phyloP scores from a whole-genome alignment of 2,329 filamentous ascomycete species.

The Pezicula neosporulosa region DNA sequence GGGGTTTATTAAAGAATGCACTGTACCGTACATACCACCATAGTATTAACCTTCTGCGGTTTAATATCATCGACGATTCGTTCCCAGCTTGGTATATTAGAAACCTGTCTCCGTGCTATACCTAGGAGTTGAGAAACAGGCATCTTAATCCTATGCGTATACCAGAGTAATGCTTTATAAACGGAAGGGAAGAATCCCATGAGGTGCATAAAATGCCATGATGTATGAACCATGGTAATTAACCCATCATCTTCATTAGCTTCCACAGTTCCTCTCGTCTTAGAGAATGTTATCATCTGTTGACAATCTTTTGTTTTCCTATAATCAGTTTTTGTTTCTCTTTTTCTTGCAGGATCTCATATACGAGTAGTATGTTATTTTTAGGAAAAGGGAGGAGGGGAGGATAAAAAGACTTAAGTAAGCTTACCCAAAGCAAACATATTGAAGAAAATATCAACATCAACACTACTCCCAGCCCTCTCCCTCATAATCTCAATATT shows the following conservation, averaged over 20 bases:
- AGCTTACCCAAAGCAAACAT: constrained; percentile 6
- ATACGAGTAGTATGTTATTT: too few relatives aligned
- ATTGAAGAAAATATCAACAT: constrained; percentile 10
- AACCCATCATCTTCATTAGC: constrained; percentile 5
- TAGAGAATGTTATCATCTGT: constrained; percentile 6
- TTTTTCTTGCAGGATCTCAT: too few relatives aligned
- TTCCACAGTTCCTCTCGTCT: constrained; percentile 7
- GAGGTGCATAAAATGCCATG: constrained; percentile 10
- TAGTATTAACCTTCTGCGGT: background rate
- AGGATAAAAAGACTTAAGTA: too few relatives aligned
- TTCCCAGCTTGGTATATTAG: background rate
- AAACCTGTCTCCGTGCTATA: constrained; percentile 1
- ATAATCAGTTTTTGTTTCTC: too few relatives aligned
- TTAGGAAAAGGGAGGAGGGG: too few relatives aligned
- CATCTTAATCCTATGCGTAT: background rate
- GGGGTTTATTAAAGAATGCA: too few relatives aligned
- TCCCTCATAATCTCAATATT: constrained; percentile 7
- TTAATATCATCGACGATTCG: background rate
- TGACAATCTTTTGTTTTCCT: constrained; percentile 9
- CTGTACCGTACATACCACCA: background rate
- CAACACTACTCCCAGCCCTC: constrained; percentile 2
- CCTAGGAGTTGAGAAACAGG: background rate
- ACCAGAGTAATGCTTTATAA: background rate
- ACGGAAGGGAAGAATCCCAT: constrained; percentile 8
- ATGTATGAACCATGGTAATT: constrained; percentile 1